Evolutionary conservation across 495 filamentous ascomycete species (phyloP).

Genomic region (Friedmanniomyces endolithicus): DNA sequence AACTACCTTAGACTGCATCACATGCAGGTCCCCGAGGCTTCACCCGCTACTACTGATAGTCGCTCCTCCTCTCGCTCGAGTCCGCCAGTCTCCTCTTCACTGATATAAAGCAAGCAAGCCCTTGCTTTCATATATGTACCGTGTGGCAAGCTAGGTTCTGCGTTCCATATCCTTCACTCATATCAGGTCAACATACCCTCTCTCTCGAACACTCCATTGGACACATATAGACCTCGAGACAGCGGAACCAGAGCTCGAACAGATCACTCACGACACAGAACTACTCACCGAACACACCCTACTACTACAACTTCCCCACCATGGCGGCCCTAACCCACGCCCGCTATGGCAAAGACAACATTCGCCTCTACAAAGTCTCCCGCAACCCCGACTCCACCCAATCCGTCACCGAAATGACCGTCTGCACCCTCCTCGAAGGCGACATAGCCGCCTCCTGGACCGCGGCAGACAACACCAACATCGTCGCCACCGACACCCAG

Average conservation of each 20-base stretch:
- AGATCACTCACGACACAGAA: neutral
- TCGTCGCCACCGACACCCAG: constrained; percentile 94
- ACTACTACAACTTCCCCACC: neutral
- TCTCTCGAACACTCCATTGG: neutral
- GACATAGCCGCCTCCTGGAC: constrained; percentile 91
- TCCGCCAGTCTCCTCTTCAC: neutral
- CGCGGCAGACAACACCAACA: constrained; percentile 81
- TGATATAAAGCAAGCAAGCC: neutral
- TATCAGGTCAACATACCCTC: neutral
- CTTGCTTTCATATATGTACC: neutral
- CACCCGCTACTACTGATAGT: neutral
- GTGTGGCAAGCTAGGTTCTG: neutral
- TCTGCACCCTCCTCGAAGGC: constrained; percentile 79
- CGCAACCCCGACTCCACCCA: constrained; percentile 62
- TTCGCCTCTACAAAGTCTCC: constrained; percentile 91
- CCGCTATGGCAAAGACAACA: constrained; percentile 61
- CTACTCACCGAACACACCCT: neutral
- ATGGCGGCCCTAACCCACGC: constrained; percentile 33
- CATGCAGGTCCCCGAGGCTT: neutral
- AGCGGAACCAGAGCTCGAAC: neutral
- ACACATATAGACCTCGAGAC: neutral
- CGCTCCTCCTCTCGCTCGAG: neutral
- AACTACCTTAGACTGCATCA: neutral
- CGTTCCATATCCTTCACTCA: neutral
- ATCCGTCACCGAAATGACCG: constrained; percentile 87